Conservation (phyloP, 2,329 filamentous ascomycete genomes). For the Herpomyces periplanetae region DNA sequence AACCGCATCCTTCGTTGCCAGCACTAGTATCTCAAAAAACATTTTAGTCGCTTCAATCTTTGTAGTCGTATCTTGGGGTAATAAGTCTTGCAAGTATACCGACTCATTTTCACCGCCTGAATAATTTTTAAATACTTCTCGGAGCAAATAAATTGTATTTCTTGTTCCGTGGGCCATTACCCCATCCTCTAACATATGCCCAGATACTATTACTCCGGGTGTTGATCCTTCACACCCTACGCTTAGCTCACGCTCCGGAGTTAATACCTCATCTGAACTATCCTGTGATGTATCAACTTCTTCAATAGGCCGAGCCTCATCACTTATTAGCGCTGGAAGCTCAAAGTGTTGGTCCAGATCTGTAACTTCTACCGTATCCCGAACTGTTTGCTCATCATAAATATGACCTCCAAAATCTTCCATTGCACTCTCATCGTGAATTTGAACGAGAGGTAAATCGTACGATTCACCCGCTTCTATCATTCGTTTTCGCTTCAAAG, state of each 20-base stretch:
- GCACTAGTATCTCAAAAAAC: constrained; percentile 87
- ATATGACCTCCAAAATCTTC: constrained; percentile 39
- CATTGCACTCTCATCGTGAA: constrained; percentile 18
- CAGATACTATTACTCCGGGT: too few relatives aligned
- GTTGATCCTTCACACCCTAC: too few relatives aligned
- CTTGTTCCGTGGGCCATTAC: constrained; percentile 68
- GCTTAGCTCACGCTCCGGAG: too few relatives aligned
- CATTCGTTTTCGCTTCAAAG: constrained; percentile 66
- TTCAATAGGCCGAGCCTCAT: too few relatives aligned
- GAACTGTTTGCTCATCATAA: too few relatives aligned
- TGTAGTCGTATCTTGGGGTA: constrained; percentile 40
- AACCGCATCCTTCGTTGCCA: constrained; percentile 89
- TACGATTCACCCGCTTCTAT: neutral
- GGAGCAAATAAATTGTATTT: constrained; percentile 71
- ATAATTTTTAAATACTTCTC: constrained; percentile 33
- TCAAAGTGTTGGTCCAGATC: too few relatives aligned
- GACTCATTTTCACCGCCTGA: constrained; percentile 31
- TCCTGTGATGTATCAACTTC: too few relatives aligned
- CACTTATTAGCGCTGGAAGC: too few relatives aligned
- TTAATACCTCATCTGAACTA: too few relatives aligned
- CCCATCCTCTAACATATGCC: constrained; percentile 42
- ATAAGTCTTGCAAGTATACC: constrained; percentile 60
- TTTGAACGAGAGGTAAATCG: neutral
- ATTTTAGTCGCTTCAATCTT: constrained; percentile 88
- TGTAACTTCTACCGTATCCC: too few relatives aligned